phyloP scores from a whole-genome alignment of 2,329 filamentous ascomycete genomes.

The Chaetomium olivaceum region DNA sequence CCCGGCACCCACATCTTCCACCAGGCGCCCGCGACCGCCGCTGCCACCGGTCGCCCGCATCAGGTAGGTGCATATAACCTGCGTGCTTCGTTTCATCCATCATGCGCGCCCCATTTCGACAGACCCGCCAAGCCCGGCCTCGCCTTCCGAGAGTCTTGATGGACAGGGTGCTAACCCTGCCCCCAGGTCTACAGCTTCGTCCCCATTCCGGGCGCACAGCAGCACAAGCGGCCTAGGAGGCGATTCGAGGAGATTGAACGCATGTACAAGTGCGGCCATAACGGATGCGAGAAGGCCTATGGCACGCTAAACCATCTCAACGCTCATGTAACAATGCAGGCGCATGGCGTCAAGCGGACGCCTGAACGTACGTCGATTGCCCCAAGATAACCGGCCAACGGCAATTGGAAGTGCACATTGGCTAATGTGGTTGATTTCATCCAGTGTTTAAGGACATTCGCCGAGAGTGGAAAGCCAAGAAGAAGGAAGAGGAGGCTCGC shows the following conservation, averaged over 20 bases:
- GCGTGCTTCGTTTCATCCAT: neutral
- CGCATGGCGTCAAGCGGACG: constrained; percentile 89
- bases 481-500: constrained; percentile 90
- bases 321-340: constrained; percentile 98
- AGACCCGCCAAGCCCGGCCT: neutral
- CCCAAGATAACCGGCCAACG: neutral
- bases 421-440: constrained; percentile 33
- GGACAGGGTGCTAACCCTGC: constrained; percentile 26
- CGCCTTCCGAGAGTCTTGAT: neutral
- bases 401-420: neutral
- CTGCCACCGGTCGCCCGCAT: constrained; percentile 56
- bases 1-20: constrained; percentile 57
- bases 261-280: constrained; percentile 99
- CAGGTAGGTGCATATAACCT: constrained; percentile 49
- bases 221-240: constrained; percentile 91
- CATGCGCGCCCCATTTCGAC: neutral
- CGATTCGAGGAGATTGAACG: constrained; percentile 98
- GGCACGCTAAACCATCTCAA: constrained; percentile 97
- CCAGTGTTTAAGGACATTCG: constrained; percentile 98
- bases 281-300: constrained; percentile 97
- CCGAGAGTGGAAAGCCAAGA: constrained; percentile 99
- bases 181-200: constrained; percentile 93
- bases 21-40: constrained; percentile 56
- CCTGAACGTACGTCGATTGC: constrained; percentile 76
- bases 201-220: constrained; percentile 92